phyloP scores from a whole-genome alignment of 2,329 filamentous ascomycete species.

The Pseudogymnoascus pannorum region DNA sequence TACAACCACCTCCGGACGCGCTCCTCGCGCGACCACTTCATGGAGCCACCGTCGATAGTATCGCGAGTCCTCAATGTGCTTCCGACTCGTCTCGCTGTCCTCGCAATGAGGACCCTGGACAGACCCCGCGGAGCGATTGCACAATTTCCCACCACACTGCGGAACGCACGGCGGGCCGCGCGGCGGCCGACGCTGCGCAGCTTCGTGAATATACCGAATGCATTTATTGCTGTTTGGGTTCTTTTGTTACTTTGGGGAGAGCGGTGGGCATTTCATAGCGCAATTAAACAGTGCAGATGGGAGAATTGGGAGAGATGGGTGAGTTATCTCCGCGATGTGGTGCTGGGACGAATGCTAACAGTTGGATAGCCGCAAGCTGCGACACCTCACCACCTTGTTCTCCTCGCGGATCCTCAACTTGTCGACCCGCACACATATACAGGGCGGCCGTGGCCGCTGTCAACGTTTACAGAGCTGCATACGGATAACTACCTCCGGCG shows the following conservation, averaged over 20 bases:
- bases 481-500: slow-evolving; percentile 88
- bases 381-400: slow-evolving; percentile 66
- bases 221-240: slow-evolving; percentile 67
- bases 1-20: slow-evolving; percentile 10
- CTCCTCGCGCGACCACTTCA: slow-evolving; percentile 22
- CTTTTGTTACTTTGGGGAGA: slow-evolving; percentile 79
- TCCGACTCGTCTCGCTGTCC: slow-evolving; percentile 18
- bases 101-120: slow-evolving; percentile 22
- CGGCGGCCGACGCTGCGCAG: slow-evolving; percentile 29
- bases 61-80: slow-evolving; percentile 21
- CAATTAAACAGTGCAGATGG: slow-evolving; percentile 71
- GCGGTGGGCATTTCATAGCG: slow-evolving; percentile 64
- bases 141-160: not conserved
- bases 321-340: slow-evolving; percentile 27
- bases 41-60: slow-evolving; percentile 23
- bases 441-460: slow-evolving; percentile 63
- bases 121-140: slow-evolving; percentile 11
- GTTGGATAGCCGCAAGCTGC: slow-evolving; percentile 61
- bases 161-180: slow-evolving; percentile 1
- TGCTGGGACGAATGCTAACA: slow-evolving; percentile 11
- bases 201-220: slow-evolving; percentile 57
- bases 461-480: slow-evolving; percentile 57
- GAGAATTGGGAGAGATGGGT: slow-evolving; percentile 90
- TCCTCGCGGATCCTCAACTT: slow-evolving; percentile 66
- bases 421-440: slow-evolving; percentile 71